Conservation (phyloP, 2,329 filamentous ascomycete genomes). For the Colletotrichum eremochloae region DNA sequence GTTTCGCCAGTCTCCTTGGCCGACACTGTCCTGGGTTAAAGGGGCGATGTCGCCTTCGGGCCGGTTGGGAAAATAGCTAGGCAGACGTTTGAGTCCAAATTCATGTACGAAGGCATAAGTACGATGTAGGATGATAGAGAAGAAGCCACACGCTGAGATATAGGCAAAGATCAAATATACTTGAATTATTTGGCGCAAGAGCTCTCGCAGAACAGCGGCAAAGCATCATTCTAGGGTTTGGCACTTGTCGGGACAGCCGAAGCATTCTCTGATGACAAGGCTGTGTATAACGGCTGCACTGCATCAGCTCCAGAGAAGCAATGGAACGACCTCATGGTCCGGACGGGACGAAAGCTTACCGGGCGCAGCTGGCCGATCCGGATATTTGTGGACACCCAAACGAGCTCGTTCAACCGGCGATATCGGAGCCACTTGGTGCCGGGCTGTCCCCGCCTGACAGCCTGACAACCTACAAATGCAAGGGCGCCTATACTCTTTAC, state of each 20-base stretch:
- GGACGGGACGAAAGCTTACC: constrained; percentile 12
- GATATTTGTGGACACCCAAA: constrained; percentile 10
- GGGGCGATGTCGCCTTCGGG: too few species aligned
- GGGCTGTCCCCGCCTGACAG: constrained; percentile 28
- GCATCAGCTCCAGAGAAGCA: not conserved
- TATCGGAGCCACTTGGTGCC: constrained; percentile 25
- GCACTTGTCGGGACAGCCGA: not conserved
- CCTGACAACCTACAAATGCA: constrained; percentile 26
- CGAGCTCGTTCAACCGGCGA: constrained; percentile 22
- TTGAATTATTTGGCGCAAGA: constrained; percentile 2
- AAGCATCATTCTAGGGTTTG: not conserved
- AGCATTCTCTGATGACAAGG: not conserved
- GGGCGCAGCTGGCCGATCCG: constrained; percentile 15
- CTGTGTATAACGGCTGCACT: not conserved
- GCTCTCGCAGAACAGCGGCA: not conserved
- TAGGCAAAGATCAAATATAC: not conserved
- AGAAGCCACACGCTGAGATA: not conserved
- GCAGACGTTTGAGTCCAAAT: not conserved
- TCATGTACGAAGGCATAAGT: not conserved
- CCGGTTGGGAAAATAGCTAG: not conserved
- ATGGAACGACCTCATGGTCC: not conserved
- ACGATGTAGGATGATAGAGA: not conserved
- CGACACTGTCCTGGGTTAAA: constrained; percentile 61
- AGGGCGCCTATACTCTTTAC: not conserved
- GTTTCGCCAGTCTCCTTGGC: constrained; percentile 61